phyloP scores from a whole-genome alignment of 2,329 filamentous ascomycete species.

The Neofusicoccum sp. region DNA sequence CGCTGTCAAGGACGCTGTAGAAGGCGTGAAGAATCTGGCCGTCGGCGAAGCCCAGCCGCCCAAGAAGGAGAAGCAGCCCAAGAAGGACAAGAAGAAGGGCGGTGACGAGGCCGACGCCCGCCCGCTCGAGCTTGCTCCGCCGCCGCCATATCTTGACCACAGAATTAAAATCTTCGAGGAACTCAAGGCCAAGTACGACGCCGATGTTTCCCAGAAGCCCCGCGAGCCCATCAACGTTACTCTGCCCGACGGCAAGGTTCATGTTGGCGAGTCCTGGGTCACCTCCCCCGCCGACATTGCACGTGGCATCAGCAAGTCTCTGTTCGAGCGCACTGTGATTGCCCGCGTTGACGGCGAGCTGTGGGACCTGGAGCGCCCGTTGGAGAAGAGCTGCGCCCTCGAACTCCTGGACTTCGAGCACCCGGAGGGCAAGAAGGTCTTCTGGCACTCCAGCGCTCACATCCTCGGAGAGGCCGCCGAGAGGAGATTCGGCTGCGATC shows the following conservation, averaged over 20 bases:
- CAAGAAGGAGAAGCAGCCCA: constrained; percentile 28
- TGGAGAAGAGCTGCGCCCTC: constrained; percentile 84
- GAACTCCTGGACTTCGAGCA: constrained; percentile 81
- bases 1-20: constrained; percentile 50
- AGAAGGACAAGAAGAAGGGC: constrained; percentile 43
- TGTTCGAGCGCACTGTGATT: constrained; percentile 83
- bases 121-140: constrained; percentile 49
- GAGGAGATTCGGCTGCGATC: constrained; percentile 81
- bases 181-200: constrained; percentile 79
- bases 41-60: constrained; percentile 36
- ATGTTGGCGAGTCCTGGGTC: constrained; percentile 81
- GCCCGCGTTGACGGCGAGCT: constrained; percentile 79
- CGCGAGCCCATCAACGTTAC: constrained; percentile 73
- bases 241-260: constrained; percentile 68
- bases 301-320: constrained; percentile 78
- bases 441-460: constrained; percentile 97
- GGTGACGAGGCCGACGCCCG: constrained; percentile 36
- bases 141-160: constrained; percentile 76
- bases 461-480: constrained; percentile 94
- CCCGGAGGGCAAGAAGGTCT: constrained; percentile 80
- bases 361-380: constrained; percentile 88
- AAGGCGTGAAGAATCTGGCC: constrained; percentile 60
- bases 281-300: constrained; percentile 80
- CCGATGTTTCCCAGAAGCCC: constrained; percentile 68
- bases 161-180: constrained; percentile 85